Evolutionary conservation across 2,329 filamentous ascomycete species (phyloP).

Genomic region (Fusarium armeniacum): DNA sequence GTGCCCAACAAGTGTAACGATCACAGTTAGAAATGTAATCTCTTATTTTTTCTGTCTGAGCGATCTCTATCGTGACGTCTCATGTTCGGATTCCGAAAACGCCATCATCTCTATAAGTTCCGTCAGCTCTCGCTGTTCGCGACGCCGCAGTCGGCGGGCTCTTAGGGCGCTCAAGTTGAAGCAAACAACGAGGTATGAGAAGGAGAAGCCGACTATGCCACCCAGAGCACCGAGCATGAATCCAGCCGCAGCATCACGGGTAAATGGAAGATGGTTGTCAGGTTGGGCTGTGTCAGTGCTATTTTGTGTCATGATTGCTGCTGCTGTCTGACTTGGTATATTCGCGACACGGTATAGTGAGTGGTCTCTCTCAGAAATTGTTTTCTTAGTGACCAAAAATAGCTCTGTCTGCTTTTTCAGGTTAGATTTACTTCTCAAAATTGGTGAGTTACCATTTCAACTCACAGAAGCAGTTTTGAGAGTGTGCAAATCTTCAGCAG

Average conservation of each 20-base stretch:
- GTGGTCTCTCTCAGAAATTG: not conserved
- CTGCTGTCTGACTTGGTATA: not conserved
- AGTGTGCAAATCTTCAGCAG: not conserved
- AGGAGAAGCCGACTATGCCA: slow-evolving; percentile 27
- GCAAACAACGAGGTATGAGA: slow-evolving; percentile 27
- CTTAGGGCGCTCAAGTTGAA: slow-evolving; percentile 10
- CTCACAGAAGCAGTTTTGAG: slow-evolving; percentile 5
- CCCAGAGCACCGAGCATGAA: slow-evolving; percentile 29
- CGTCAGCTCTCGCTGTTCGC: not conserved
- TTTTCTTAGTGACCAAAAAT: not conserved
- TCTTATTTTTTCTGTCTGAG: not conserved
- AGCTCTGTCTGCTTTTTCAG: not conserved
- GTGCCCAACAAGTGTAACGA: not conserved
- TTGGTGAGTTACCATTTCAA: not conserved
- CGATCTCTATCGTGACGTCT: not conserved
- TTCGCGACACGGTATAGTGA: not conserved
- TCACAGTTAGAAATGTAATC: no score
- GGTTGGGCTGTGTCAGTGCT: slow-evolving; percentile 5
- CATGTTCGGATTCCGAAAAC: not conserved
- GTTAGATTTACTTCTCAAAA: not conserved
- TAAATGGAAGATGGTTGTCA: slow-evolving; percentile 1
- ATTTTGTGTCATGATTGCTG: not conserved
- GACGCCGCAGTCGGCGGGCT: not conserved
- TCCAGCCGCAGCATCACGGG: slow-evolving; percentile 27
- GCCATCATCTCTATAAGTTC: slow-evolving; percentile 2